Conservation (phyloP, 805 yeast genomes). For the Diddensiella transvaalensis region DNA sequence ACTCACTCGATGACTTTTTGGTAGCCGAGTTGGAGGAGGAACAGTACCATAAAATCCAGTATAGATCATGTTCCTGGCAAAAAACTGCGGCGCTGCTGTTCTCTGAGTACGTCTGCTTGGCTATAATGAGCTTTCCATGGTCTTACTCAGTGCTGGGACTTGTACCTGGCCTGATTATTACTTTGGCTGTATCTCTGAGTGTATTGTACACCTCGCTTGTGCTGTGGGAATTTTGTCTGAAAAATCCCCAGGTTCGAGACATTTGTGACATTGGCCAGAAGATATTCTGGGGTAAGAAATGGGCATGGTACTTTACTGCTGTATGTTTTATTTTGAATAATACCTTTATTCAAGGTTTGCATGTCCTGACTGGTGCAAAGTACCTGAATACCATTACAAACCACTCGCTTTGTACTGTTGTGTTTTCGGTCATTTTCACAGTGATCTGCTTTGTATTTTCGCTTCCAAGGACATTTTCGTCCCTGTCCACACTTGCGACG, state of each 20-base stretch:
- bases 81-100: conserved; percentile 57
- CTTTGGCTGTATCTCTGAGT: conserved; percentile 48
- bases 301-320: conserved; percentile 59
- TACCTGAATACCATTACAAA: conserved; percentile 53
- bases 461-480: conserved; percentile 54
- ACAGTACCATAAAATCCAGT: conserved; percentile 37
- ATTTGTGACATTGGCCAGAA: conserved; percentile 60
- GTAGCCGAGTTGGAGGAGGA: conserved; percentile 18
- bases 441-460: conserved; percentile 50
- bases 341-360: conserved; percentile 55
- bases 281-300: conserved; percentile 46
- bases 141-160: conserved; percentile 57
- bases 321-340: conserved; percentile 52
- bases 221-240: conserved; percentile 52
- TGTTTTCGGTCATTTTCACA: conserved; percentile 47
- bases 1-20: conserved; percentile 16
- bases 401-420: conserved; percentile 50
- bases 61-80: conserved; percentile 54
- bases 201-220: conserved; percentile 55
- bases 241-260: conserved; percentile 48
- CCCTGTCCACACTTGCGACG: conserved; percentile 48
- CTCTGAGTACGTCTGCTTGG: conserved; percentile 58
- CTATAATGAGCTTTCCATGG: conserved; percentile 66
- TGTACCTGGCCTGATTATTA: conserved; percentile 54
- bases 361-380: conserved; percentile 57